Base-by-base conservation (phyloP, 1,284 basidiomycete genomes). In the Anthracocystis panici-leucophaei region DNA sequence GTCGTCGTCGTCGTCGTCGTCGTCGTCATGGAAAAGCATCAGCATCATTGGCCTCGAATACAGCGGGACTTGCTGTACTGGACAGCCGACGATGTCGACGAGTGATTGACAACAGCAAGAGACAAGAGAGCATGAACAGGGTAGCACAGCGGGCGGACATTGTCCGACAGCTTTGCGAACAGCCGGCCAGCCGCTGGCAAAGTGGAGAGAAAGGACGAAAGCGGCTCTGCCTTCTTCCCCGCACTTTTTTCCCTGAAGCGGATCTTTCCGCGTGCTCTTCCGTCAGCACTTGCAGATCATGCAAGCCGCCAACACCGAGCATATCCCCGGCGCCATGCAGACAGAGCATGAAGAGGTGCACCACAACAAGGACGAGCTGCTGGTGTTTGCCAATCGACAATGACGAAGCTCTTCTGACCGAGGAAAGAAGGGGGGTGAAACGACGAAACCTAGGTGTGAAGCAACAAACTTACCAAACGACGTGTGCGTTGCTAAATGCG, bases 391-490 rank as follows among this genome's bases (percentile, higher is more conserved):
- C 5, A 23, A 9, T 29, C 27, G 14, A 16, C 35, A 16, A 38
- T 48, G 16, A 48, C 46, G n/a, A 23, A 35, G 31, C 31, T 35
- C 48, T 33, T n/a, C 29, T 7, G 48, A 33, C 18, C n/a, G 9
- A 49, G 29, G n/a, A 20, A 31, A 21, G 29, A 1, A n/a, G 49
- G 27, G 31, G 12, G 12, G 18, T 5, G 33, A 5, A 25, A 38
- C 35, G 27, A 48, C 46, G 46, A 48, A 33, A 33, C 21, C 57
- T 3, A 41, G 45, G 29, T 31, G 50, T 40, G 50, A 12, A 52
- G 12, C 50, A 10, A 9, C 33, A 20, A 16, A 66, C 64, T 66
- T 66, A 66, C 57, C 48, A 56, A 42, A 44, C 50, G 33, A 52
- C 12, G 21, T 23, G 11, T 35, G 50, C 50, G 50, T 25, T 41